Evolutionary conservation across 1,284 basidiomycete genomes (phyloP).

Genomic region (Apiotrichum montevideense): DNA sequence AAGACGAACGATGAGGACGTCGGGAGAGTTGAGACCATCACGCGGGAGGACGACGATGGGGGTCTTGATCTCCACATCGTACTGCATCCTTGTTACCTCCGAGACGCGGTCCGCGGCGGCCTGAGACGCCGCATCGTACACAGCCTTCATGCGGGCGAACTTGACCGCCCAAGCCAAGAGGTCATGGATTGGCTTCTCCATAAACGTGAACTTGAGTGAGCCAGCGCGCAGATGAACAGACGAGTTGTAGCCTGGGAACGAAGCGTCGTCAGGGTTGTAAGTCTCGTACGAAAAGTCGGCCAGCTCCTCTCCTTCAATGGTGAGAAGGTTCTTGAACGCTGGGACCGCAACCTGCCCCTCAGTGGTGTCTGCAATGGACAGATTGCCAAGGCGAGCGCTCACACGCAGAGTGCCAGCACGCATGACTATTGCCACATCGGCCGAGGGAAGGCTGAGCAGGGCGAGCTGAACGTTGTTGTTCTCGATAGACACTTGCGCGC

Average conservation of each 20-base stretch:
- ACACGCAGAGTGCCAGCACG: constrained; percentile 71
- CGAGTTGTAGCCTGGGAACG: constrained; percentile 79
- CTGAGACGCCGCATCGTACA: constrained; percentile 89
- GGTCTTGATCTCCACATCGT: constrained; percentile 81
- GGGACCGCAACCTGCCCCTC: constrained; percentile 55
- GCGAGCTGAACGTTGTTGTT: constrained; percentile 69
- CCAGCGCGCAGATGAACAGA: constrained; percentile 79
- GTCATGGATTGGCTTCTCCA: constrained; percentile 79
- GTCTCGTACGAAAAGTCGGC: constrained; percentile 96
- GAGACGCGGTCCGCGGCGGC: constrained; percentile 87
- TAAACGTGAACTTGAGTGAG: constrained; percentile 82
- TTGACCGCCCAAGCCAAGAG: constrained; percentile 80
- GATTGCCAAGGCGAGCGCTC: constrained; percentile 75
- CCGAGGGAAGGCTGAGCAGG: constrained; percentile 85
- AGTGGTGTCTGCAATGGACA: constrained; percentile 78
- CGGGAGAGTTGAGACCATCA: constrained; percentile 58
- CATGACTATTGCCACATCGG: constrained; percentile 76
- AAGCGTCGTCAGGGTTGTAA: constrained; percentile 58
- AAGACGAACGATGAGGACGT: constrained; percentile 73
- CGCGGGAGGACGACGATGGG: constrained; percentile 89
- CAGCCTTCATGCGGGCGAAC: constrained; percentile 81
- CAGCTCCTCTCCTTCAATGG: constrained; percentile 92
- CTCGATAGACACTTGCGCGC: constrained; percentile 83
- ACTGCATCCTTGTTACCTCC: constrained; percentile 79
- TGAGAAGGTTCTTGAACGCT: constrained; percentile 76